A percentile compares a stretch with the other conserved stretches of the same genome.
Evolutionary conservation across 2,329 filamentous ascomycete genomes (phyloP).

Genomic region (Chrysoporthe puriensis): DNA sequence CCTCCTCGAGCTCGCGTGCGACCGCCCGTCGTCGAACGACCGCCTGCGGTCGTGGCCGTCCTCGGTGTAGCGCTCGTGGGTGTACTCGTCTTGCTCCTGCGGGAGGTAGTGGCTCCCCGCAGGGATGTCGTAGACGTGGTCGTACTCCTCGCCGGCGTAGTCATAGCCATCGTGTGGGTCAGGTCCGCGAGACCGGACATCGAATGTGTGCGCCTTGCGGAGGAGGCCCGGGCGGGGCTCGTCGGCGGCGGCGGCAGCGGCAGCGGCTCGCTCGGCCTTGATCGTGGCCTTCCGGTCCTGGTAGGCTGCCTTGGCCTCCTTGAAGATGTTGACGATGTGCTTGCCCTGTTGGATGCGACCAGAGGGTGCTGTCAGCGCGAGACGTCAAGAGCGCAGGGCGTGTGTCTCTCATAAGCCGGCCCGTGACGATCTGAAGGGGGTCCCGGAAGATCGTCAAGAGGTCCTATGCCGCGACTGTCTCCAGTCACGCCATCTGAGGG

Average conservation of each 20-base stretch:
- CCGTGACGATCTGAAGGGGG: too few relatives aligned
- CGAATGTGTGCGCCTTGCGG: conserved; percentile 65
- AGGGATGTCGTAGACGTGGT: conserved; percentile 34
- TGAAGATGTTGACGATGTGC: conserved; percentile 87
- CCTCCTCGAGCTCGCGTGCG: conserved; percentile 22
- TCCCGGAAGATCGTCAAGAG: too few relatives aligned
- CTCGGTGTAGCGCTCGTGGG: conserved; percentile 32
- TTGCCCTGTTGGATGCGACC: conserved; percentile 66
- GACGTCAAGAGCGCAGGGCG: too few relatives aligned
- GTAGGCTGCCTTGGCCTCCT: conserved; percentile 87
- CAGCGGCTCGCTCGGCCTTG: conserved; percentile 60
- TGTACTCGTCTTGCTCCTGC: conserved; percentile 22
- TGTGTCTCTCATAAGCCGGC: too few relatives aligned
- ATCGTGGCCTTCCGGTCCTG: conserved; percentile 84
- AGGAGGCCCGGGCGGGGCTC: conserved; percentile 40
- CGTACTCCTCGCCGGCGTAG: conserved; percentile 31
- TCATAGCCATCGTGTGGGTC: conserved; percentile 37
- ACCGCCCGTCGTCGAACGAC: conserved; percentile 31
- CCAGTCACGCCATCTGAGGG: too few relatives aligned
- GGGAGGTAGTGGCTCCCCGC: conserved; percentile 29
- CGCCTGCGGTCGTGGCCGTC: conserved; percentile 36
- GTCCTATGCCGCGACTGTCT: too few relatives aligned
- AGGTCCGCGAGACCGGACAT: conserved; percentile 39
- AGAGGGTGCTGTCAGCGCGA: conserved; percentile 5
- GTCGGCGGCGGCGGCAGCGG: conserved; percentile 27